A percentile compares a stretch with the other conserved stretches of the same genome.
phyloP scores from a whole-genome alignment of 2,329 filamentous ascomycete species.

The Aspergillus sp. region DNA sequence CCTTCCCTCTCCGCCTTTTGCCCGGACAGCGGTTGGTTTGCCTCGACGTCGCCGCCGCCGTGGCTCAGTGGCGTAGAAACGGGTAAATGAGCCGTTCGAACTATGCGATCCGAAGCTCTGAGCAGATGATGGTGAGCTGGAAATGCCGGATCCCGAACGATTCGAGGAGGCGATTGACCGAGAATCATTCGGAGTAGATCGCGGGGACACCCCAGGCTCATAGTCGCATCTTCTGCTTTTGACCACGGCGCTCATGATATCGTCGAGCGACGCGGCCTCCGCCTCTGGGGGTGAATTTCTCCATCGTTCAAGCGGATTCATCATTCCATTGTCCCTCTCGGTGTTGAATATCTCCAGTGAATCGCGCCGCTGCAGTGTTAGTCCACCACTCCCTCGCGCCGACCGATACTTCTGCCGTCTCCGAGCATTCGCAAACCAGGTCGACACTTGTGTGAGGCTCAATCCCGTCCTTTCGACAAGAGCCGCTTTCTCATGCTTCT shows the following conservation, averaged over 20 bases:
- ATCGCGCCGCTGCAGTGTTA: not conserved
- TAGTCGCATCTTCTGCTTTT: constrained; percentile 7
- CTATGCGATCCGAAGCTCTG: constrained; percentile 19
- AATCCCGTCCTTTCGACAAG: constrained; percentile 76
- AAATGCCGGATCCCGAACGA: constrained; percentile 18
- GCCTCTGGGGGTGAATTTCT: constrained; percentile 65
- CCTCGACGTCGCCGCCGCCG: constrained; percentile 52
- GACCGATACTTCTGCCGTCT: constrained; percentile 53
- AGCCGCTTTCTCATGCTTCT: constrained; percentile 78
- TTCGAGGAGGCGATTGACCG: constrained; percentile 15
- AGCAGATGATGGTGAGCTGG: constrained; percentile 23
- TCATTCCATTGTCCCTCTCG: not conserved
- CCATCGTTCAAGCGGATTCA: constrained; percentile 66
- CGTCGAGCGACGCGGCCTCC: constrained; percentile 62
- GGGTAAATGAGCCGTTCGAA: constrained; percentile 45
- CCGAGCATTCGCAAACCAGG: constrained; percentile 87
- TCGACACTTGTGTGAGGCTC: constrained; percentile 80
- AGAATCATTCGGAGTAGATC: constrained; percentile 2
- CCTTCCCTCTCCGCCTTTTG: constrained; percentile 33
- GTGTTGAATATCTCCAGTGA: not conserved
- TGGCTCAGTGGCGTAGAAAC: constrained; percentile 52
- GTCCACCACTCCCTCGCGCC: not conserved
- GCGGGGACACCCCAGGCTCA: not conserved
- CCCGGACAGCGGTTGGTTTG: not conserved
- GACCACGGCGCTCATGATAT: constrained; percentile 61